Base-by-base conservation (phyloP, 805 yeast species). In the Kodamaea jinghongensis region DNA sequence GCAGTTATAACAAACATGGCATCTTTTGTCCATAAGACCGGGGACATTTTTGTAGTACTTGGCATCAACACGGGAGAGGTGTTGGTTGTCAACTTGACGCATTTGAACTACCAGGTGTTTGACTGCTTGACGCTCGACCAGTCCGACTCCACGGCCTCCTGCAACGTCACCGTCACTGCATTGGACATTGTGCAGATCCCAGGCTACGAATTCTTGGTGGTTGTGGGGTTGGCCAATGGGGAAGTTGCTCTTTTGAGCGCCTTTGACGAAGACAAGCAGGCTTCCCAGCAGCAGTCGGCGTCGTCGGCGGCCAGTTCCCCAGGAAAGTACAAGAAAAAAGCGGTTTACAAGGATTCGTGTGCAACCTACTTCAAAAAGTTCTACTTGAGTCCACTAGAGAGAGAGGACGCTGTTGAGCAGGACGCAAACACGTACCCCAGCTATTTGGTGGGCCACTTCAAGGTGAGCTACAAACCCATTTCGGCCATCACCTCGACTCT, bases 1-100 rank as follows among this genome's bases (percentile, higher is more conserved):
- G 52, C 67, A n/a, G 51, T 73, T 8, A 61, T 74, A 1, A 72
- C 81, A 0, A 51, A 66, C 4, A 38, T 74, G 28, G 54, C 64
- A 11, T 43, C 67, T 2, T 63, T 66, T 38, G 50, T 55, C 6
- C 49, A 50, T 15, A 38, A 52, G 3, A 31, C 53, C 6, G 47
- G 52, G 20, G 63, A 63, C 27, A 60, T 83, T 6, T 80, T 80
- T 37, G 64, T 81, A 5, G 60, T 79, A 2, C 46, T 81, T 13
- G 93, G 91, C 1, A 73, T 79, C 45, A 75, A 81, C 13, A 61
- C 79, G 1, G 88, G 91, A n/a, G 87, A 81, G 48, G 56, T 84
- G 2, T 46, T 83, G 4, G 71, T 87, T 73, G 45, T 81, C 26
- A 84, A 82, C 46, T 73, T 82, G 55, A 43, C 55, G 58, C 42